phyloP scores from a whole-genome alignment of 106 monocot species.

The Dendrobium officinale region DNA sequence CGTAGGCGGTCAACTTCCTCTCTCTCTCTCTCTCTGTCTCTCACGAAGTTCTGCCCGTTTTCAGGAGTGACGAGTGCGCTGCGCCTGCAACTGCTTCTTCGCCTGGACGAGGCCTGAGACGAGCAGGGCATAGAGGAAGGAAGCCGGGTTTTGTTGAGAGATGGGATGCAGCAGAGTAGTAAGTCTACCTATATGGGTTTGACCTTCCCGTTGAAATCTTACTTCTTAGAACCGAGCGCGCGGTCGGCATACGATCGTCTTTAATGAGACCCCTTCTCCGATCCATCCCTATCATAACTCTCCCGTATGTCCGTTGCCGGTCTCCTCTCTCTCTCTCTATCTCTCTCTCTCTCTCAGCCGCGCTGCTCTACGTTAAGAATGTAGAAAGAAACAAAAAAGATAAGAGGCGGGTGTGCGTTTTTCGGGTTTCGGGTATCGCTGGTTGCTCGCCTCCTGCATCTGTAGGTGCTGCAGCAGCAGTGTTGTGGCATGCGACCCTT shows the following conservation, averaged over 20 bases:
- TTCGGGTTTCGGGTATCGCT: neutral
- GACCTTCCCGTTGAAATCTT: neutral
- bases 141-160: neutral
- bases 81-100: slow-evolving; percentile 1
- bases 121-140: neutral
- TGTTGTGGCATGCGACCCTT: neutral
- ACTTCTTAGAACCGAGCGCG: neutral
- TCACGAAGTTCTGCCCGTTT: neutral
- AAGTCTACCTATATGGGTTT: neutral
- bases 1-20: neutral
- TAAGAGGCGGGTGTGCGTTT: neutral
- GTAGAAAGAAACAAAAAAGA: slow-evolving; percentile 13
- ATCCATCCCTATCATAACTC: slow-evolving; percentile 5
- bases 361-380: neutral
- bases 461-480: neutral
- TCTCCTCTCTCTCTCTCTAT: neutral
- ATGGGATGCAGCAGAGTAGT: neutral
- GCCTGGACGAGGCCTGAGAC: neutral
- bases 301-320: neutral
- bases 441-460: neutral
- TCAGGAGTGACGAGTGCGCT: neutral
- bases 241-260: neutral
- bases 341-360: neutral
- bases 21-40: neutral
- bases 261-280: neutral